Percentiles rank a stretch among this genome's conserved stretches.
These are phyloP conservation scores for Thuja plicata DNA, from an alignment of 83 land plant species.

Conservation along the genomic window DNA sequence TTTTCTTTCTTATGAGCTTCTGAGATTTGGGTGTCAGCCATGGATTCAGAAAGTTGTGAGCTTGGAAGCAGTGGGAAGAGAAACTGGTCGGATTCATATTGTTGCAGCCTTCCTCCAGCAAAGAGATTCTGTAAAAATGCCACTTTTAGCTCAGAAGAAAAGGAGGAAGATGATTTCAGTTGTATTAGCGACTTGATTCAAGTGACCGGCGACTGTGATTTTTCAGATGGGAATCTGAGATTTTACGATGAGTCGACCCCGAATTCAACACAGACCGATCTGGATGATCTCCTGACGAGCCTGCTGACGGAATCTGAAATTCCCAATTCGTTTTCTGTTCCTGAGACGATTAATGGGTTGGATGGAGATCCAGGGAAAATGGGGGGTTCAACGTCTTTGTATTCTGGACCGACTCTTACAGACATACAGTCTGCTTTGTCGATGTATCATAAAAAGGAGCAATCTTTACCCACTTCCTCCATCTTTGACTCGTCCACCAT, in stretches of 20 bases:
- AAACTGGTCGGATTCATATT: background rate
- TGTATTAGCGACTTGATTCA: no score
- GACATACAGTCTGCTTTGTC: constrained; percentile 55
- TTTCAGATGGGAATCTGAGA: background rate
- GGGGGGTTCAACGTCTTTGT: background rate
- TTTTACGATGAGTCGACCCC: background rate
- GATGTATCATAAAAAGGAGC: background rate
- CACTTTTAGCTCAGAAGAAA: background rate
- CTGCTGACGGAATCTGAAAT: background rate
- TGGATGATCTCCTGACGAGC: background rate
- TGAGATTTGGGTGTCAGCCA: background rate
- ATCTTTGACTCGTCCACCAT: no score
- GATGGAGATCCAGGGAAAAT: background rate
- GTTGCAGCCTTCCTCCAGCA: background rate
- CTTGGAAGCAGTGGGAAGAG: background rate
- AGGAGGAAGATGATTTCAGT: no score
- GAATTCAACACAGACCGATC: background rate
- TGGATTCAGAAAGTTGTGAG: background rate
- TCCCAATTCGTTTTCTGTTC: background rate
- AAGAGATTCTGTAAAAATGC: background rate
- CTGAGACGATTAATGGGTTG: background rate
- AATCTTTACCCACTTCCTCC: background rate
- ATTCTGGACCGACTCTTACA: constrained; percentile 46
- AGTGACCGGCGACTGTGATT: background rate
- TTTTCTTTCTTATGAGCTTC: no score